A percentile compares a stretch with the other conserved stretches of the same genome.
phyloP scores from a whole-genome alignment of 2,329 filamentous ascomycete genomes.

The Cladosporium sp. region DNA sequence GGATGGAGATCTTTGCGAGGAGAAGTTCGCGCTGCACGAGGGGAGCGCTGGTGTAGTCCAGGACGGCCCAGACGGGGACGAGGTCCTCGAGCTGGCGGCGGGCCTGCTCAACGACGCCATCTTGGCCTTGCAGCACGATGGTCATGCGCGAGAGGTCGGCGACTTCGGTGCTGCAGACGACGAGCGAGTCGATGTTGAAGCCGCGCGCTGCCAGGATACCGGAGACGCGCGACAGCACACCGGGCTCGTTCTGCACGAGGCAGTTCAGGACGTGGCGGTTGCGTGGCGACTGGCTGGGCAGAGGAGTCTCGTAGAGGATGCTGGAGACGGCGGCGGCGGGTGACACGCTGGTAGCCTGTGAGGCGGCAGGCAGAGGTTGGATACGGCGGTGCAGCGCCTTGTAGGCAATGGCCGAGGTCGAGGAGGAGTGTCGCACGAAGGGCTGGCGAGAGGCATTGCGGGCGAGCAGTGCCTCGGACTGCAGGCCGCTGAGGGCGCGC shows the following conservation, averaged over 20 bases:
- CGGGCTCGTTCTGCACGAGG: conserved; percentile 97
- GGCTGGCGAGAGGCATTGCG: conserved; percentile 18
- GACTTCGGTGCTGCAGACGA: conserved; percentile 97
- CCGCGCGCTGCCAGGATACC: conserved; percentile 93
- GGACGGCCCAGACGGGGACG: conserved; percentile 95
- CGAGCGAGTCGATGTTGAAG: conserved; percentile 98
- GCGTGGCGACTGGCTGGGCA: conserved; percentile 77
- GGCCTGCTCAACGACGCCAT: conserved; percentile 96
- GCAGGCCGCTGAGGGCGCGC: conserved; percentile 29
- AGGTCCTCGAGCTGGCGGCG: conserved; percentile 93
- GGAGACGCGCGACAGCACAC: conserved; percentile 92
- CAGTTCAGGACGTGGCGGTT: conserved; percentile 98
- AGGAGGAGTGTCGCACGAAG: conserved; percentile 52
- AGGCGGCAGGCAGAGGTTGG: conserved; percentile 76
- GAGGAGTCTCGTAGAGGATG: conserved; percentile 97
- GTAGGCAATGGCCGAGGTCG: conserved; percentile 93
- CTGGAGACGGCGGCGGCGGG: conserved; percentile 94
- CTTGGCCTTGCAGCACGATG: conserved; percentile 93
- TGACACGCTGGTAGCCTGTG: conserved; percentile 73
- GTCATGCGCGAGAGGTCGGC: conserved; percentile 98
- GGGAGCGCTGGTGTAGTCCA: conserved; percentile 91
- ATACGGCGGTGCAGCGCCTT: conserved; percentile 93
- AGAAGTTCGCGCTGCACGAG: conserved; percentile 95
- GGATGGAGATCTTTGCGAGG: conserved; percentile 92
- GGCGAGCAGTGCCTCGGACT: conserved; percentile 10